phyloP scores from a whole-genome alignment of 2,329 filamentous ascomycete species.

The Pseudomassariella vexata region DNA sequence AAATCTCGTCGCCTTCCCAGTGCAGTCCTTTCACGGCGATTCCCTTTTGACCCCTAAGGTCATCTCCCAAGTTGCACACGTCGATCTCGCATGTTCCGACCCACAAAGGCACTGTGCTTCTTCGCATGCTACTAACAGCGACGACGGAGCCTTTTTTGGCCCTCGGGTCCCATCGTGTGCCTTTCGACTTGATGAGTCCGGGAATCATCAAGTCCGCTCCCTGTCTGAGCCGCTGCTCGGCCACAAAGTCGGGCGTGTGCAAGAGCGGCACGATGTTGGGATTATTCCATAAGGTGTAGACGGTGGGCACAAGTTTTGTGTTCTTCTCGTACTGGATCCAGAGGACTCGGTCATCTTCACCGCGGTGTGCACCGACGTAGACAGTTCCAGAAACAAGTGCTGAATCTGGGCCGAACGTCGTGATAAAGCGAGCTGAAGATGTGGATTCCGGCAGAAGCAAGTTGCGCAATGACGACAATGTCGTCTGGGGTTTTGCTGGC shows the following conservation, averaged over 20 bases:
- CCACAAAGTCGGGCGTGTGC: constrained; percentile 56
- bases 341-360: constrained; percentile 49
- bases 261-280: constrained; percentile 55
- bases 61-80: constrained; percentile 12
- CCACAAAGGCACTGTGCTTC: constrained; percentile 55
- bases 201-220: constrained; percentile 67
- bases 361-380: constrained; percentile 55
- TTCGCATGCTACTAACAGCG: constrained; percentile 55
- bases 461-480: constrained; percentile 32
- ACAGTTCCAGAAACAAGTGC: constrained; percentile 57
- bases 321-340: constrained; percentile 55
- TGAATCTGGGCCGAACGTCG: constrained; percentile 56
- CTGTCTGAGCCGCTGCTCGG: constrained; percentile 52
- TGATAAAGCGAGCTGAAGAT: constrained; percentile 58
- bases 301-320: constrained; percentile 48
- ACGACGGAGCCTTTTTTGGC: constrained; percentile 57
- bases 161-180: constrained; percentile 54
- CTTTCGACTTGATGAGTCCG: constrained; percentile 47
- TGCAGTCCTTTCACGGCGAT: constrained; percentile 61
- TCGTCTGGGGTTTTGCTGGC: constrained; percentile 1
- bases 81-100: constrained; percentile 49
- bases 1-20: constrained; percentile 66
- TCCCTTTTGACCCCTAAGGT: constrained; percentile 37
- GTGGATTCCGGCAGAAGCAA: constrained; percentile 58
- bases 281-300: constrained; percentile 64